phyloP scores from a whole-genome alignment of 768 basidiomycete species.

The Mycena maculata region DNA sequence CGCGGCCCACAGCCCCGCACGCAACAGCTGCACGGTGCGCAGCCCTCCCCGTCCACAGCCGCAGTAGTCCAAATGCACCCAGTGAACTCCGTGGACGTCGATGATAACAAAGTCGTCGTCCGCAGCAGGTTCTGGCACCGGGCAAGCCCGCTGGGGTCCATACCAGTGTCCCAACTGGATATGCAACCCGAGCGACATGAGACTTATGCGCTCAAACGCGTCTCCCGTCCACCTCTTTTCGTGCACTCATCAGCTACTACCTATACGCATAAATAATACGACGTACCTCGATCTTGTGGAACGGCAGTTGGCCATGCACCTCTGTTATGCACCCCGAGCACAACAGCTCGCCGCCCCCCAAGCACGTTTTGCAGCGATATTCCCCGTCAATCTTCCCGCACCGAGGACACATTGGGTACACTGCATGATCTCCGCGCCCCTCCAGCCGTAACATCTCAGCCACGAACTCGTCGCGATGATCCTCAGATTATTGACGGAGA shows the following conservation, averaged over 20 bases:
- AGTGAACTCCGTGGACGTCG: slow-evolving; percentile 25
- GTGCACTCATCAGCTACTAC: slow-evolving; percentile 20
- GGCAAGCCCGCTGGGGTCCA: not conserved
- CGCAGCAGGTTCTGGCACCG: not conserved
- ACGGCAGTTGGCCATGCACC: slow-evolving; percentile 10
- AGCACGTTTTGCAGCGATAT: slow-evolving; percentile 31
- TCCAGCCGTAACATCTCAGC: slow-evolving; percentile 8
- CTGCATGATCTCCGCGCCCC: slow-evolving; percentile 8
- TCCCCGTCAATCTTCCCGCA: slow-evolving; percentile 1
- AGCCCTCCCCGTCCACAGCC: slow-evolving; percentile 19
- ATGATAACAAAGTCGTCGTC: slow-evolving; percentile 28
- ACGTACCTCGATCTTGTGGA: slow-evolving; percentile 34
- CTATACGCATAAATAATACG: not conserved
- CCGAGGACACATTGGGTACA: not conserved
- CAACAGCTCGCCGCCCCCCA: not conserved
- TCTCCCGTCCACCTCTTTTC: slow-evolving; percentile 13
- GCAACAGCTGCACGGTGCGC: slow-evolving; percentile 24
- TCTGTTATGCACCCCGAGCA: slow-evolving; percentile 21
- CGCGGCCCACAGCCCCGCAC: slow-evolving; percentile 29
- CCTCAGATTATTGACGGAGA: too few species aligned
- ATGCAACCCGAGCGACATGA: slow-evolving; percentile 28
- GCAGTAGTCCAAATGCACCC: slow-evolving; percentile 32
- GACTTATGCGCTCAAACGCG: slow-evolving; percentile 12
- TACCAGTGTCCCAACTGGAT: slow-evolving; percentile 34
- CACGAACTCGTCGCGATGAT: too few species aligned